These are phyloP conservation scores for Saccharomyces hybrid DNA, from an alignment of 1,139 yeast species.

Conservation along the genomic window DNA sequence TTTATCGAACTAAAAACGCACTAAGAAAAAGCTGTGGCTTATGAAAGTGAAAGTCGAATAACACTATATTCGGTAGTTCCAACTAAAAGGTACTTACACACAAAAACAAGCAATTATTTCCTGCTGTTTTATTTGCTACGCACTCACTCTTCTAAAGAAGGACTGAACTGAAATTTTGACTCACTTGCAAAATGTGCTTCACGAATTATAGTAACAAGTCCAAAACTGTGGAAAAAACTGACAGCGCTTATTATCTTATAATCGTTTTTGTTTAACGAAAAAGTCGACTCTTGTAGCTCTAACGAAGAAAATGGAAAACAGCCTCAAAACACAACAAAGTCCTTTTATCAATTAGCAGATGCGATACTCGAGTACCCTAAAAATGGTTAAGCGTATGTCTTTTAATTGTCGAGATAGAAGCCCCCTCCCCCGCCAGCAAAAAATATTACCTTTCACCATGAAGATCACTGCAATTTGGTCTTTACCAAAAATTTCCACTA, in stretches of 20 bases:
- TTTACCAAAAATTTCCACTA: background rate
- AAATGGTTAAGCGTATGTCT: background rate
- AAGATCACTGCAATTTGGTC: background rate
- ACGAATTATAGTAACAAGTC: background rate
- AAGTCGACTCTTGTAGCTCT: background rate
- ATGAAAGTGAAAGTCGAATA: background rate
- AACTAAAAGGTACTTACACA: background rate
- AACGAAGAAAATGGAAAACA: background rate
- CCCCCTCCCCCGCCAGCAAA: background rate
- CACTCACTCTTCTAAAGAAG: background rate
- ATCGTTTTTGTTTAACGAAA: background rate
- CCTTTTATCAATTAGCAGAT: background rate
- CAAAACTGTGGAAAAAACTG: background rate
- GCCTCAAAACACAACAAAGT: background rate
- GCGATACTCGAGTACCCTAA: background rate
- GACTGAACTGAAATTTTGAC: background rate
- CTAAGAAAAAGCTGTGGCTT: background rate
- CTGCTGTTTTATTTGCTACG: background rate
- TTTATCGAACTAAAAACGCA: background rate
- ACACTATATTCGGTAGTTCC: background rate
- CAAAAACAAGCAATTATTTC: background rate
- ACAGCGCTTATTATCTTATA: background rate
- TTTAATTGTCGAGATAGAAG: background rate
- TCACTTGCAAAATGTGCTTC: background rate
- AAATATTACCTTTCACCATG: background rate